phyloP scores from a whole-genome alignment of 208 protist species.

The Trypanosoma mega region DNA sequence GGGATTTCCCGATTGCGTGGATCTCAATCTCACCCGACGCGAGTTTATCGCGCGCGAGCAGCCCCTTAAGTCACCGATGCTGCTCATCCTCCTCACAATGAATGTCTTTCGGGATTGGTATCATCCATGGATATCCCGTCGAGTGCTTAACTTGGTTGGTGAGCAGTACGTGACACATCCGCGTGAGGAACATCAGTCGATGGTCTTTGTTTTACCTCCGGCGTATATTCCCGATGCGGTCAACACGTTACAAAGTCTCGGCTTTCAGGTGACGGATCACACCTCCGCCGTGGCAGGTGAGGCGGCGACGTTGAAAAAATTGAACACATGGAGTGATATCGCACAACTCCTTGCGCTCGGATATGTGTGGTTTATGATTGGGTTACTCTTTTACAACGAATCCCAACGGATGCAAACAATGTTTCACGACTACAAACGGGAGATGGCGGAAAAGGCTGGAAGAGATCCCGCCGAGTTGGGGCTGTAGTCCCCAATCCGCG shows the following conservation, averaged over 20 bases:
- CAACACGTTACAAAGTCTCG: conserved; percentile 71
- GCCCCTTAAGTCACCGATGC: conserved; percentile 72
- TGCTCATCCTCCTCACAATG: conserved; percentile 59
- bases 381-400: conserved; percentile 66
- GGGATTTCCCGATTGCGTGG: conserved; percentile 80
- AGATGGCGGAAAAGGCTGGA: conserved; percentile 75
- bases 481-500: conserved; percentile 24
- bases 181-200: conserved; percentile 62
- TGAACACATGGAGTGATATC: conserved; percentile 66
- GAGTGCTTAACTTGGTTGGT: conserved; percentile 61
- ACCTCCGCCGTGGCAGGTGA: conserved; percentile 56
- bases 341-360: conserved; percentile 58
- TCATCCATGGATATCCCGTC: conserved; percentile 68
- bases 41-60: conserved; percentile 73
- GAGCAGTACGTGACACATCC: conserved; percentile 82
- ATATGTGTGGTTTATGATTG: conserved; percentile 80
- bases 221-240: conserved; percentile 55
- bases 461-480: conserved; percentile 76
- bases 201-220: conserved; percentile 78
- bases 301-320: conserved; percentile 37
- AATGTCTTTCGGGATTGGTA: conserved; percentile 55
- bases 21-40: conserved; percentile 73
- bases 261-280: conserved; percentile 67
- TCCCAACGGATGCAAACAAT: conserved; percentile 45
- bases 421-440: conserved; percentile 79